Conservation (phyloP, 129 eudicot species). For the Flaveria sonorensis region DNA sequence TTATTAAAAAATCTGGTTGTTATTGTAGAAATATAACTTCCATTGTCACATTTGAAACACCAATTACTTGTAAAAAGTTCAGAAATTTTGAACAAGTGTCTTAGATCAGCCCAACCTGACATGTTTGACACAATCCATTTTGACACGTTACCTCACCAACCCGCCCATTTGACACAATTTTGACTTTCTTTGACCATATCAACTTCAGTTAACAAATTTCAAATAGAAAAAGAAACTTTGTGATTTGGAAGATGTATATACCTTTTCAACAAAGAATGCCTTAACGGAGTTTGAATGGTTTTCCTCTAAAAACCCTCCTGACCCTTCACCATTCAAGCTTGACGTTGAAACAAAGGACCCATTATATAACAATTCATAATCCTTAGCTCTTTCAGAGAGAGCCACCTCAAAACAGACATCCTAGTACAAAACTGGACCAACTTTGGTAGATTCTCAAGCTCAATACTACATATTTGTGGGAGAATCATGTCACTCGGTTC, state of each 20-base stretch:
- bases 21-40: neutral
- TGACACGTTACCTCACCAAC: conserved; percentile 10
- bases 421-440: conserved; percentile 28
- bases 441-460: conserved; percentile 51
- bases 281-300: conserved; percentile 22
- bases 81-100: conserved; percentile 13
- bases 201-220: conserved; percentile 1
- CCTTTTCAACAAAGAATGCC: conserved; percentile 40
- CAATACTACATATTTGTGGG: conserved; percentile 36
- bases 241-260: conserved; percentile 14
- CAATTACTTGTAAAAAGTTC: neutral
- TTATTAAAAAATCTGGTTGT: neutral
- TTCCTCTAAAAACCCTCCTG: conserved; percentile 23
- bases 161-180: neutral
- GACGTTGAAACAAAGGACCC: conserved; percentile 36
- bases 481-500: conserved; percentile 30
- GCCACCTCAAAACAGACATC: conserved; percentile 34
- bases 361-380: conserved; percentile 34
- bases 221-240: neutral
- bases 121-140: neutral
- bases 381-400: conserved; percentile 40
- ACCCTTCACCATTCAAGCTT: conserved; percentile 24
- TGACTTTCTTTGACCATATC: neutral
- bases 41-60: neutral
- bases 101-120: neutral